These are phyloP conservation scores for Phialophora macrospora DNA, from an alignment of 2,329 filamentous ascomycete species.

Conservation along the genomic window DNA sequence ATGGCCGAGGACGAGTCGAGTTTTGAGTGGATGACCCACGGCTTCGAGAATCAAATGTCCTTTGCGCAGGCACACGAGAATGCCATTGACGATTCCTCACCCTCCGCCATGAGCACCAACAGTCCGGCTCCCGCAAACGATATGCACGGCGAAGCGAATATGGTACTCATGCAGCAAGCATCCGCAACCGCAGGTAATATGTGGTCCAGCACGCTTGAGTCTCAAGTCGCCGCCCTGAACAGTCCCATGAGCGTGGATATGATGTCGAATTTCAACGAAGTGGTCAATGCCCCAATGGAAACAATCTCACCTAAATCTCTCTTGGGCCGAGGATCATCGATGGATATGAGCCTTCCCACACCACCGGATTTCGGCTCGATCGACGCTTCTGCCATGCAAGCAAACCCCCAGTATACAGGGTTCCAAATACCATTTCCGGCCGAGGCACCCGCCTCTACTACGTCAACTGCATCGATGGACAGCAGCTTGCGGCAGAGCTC, in stretches of 20 bases:
- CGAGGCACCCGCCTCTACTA: conserved; percentile 51
- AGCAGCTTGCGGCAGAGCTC: conserved; percentile 68
- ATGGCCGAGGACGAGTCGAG: conserved; percentile 71
- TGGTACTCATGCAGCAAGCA: conserved; percentile 36
- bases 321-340: conserved; percentile 65
- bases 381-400: conserved; percentile 65
- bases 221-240: conserved; percentile 67
- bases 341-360: conserved; percentile 75
- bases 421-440: conserved; percentile 51
- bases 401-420: conserved; percentile 60
- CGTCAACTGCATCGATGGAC: conserved; percentile 53
- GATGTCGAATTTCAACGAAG: conserved; percentile 74
- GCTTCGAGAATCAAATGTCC: conserved; percentile 77
- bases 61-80: conserved; percentile 74
- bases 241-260: conserved; percentile 77
- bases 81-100: conserved; percentile 89
- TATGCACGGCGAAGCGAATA: conserved; percentile 77
- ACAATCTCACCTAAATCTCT: conserved; percentile 79
- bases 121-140: conserved; percentile 92
- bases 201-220: conserved; percentile 73
- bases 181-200: conserved; percentile 61
- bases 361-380: conserved; percentile 76
- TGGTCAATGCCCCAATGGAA: conserved; percentile 67
- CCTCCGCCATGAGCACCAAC: conserved; percentile 91
- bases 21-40: conserved; percentile 78